Evolutionary conservation across 2,329 filamentous ascomycete species (phyloP).

Genomic region (Ascochyta clinopodiicola): DNA sequence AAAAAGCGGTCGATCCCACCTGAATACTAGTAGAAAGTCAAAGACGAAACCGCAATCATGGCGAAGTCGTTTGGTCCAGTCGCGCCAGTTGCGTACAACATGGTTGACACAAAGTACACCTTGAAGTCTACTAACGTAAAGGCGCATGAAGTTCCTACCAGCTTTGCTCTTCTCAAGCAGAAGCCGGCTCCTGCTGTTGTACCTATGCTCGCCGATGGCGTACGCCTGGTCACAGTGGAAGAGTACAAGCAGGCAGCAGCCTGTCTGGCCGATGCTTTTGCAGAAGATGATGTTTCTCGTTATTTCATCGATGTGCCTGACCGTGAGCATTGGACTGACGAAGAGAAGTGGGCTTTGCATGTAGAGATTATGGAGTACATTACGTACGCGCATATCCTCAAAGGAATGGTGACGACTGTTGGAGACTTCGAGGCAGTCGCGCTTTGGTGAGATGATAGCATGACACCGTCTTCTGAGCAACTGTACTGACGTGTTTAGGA

Average conservation of each 20-base stretch:
- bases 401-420: constrained; percentile 75
- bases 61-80: constrained; percentile 48
- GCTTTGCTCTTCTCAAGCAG: constrained; percentile 40
- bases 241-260: constrained; percentile 75
- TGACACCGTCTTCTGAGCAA: background rate
- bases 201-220: constrained; percentile 52
- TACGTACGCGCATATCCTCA: constrained; percentile 75
- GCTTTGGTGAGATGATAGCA: constrained; percentile 69
- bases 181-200: constrained; percentile 23
- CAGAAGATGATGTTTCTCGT: constrained; percentile 72
- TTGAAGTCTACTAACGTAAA: constrained; percentile 44
- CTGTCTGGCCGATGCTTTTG: constrained; percentile 79
- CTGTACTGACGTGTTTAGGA: constrained; percentile 57
- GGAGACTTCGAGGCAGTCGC: constrained; percentile 81
- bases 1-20: constrained; percentile 56
- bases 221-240: constrained; percentile 68
- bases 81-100: constrained; percentile 37
- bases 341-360: constrained; percentile 78
- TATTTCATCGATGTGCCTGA: constrained; percentile 79
- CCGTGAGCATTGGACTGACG: constrained; percentile 65
- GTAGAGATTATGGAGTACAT: constrained; percentile 79
- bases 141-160: constrained; percentile 40
- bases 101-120: constrained; percentile 48
- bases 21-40: constrained; percentile 53
- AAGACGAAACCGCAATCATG: constrained; percentile 54